Conservation (phyloP, 2,329 filamentous ascomycete genomes). For the Lecanoromycetidae sp. region DNA sequence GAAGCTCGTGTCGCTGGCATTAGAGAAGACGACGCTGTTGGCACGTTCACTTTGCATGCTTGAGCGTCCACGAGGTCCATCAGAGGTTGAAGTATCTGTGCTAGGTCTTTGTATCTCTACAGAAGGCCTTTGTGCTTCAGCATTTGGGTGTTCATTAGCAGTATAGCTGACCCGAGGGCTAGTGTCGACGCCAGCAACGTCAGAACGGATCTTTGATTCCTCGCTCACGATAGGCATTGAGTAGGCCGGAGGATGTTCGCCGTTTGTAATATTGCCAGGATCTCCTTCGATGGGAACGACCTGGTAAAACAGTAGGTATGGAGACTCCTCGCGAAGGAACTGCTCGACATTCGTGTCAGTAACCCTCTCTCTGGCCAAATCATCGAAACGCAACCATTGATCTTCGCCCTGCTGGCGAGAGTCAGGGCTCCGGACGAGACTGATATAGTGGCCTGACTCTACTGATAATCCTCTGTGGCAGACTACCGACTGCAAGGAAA, state of each 20-base stretch:
- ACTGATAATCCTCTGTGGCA: constrained; percentile 81
- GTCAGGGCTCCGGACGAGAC: constrained; percentile 58
- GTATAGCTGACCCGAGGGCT: neutral
- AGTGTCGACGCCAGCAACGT: neutral
- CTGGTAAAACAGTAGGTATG: constrained; percentile 91
- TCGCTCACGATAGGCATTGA: constrained; percentile 8
- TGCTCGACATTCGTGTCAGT: constrained; percentile 67
- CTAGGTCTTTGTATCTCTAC: constrained; percentile 10
- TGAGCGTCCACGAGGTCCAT: constrained; percentile 5
- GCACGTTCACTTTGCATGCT: constrained; percentile 7
- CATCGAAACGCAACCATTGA: constrained; percentile 87
- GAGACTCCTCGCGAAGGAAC: constrained; percentile 65
- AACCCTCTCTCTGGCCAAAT: constrained; percentile 63
- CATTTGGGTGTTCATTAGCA: neutral
- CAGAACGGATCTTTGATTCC: constrained; percentile 8
- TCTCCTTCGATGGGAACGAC: constrained; percentile 68
- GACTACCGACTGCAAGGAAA: constrained; percentile 80
- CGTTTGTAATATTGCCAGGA: constrained; percentile 6
- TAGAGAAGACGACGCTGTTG: neutral
- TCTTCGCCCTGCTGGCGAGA: constrained; percentile 35
- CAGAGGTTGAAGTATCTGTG: constrained; percentile 7
- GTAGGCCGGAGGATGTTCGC: constrained; percentile 15
- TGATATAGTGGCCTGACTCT: constrained; percentile 82
- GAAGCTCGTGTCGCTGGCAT: neutral
- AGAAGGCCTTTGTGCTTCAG: constrained; percentile 6